Evolutionary conservation across 208 protist genomes (phyloP), one percentile per base, ranked within the genome.

Genomic region (Trypanosoma lewisi): DNA sequence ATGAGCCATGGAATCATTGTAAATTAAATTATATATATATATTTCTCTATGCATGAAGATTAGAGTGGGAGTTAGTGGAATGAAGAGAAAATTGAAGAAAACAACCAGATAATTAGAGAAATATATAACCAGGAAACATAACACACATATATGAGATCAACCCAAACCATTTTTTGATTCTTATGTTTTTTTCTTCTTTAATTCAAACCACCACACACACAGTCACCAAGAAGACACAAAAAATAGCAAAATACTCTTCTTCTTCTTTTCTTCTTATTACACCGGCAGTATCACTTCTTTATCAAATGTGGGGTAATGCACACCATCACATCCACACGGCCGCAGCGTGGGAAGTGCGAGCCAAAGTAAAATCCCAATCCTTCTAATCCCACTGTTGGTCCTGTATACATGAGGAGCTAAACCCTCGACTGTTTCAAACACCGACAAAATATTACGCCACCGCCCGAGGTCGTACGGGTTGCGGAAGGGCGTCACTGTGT

Each of bases 401-500:
- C 37, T 50, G n/a, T 49, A 27, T 2, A 21, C 21, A 8, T 21
- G 37, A 60, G 89, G 70, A 5, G 89, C 6, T 3, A 81, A 80
- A 61, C 91, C 87, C 1, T 66, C 69, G 1, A 53, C 52, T 21
- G 83, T 78, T 45, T 75, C 65, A 63, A 94, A 88, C 6, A 81
- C 7, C 23, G 78, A 67, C 11, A 95, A 19, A 9, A 95, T 33
- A 66, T 95, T 95, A 2, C 66, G 64, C 75, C 74, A 79, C n/a
- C 55, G 27, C 0, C 89, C 85, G 7, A 92, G 58, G 57, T 95
- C 72, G 67, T 91, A 95, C 41, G 83, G 89, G 56, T 61, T 86
- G 45, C 75, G 77, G 54, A 83, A 86, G 2, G 51, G 42, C 21
- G 78, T 62, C 11, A 54, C 56, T 12, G 70, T 74, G 42, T 56